Evolutionary conservation across 345 rosid genomes (phyloP).

Genomic region (Geranium rotundifolium): DNA sequence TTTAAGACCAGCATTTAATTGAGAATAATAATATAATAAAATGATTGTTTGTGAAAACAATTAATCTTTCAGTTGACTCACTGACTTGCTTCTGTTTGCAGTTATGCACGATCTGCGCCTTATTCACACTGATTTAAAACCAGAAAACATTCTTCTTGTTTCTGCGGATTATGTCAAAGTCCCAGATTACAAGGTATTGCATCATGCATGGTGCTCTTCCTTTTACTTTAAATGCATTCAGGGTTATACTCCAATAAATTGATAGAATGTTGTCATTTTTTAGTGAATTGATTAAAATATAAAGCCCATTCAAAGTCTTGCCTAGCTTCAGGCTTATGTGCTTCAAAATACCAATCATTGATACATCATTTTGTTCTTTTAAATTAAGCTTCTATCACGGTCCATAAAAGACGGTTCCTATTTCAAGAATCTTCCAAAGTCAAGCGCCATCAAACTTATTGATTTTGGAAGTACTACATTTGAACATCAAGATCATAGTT

Average conservation of each 20-base stretch:
- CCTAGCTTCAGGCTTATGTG: no score
- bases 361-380: no score
- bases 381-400: no score
- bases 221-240: no score
- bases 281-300: no score
- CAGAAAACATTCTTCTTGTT: conserved; percentile 70
- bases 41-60: background rate
- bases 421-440: conserved; percentile 65
- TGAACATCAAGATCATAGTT: conserved; percentile 70
- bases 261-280: no score
- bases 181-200: conserved; percentile 85
- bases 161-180: conserved; percentile 68
- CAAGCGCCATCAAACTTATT: conserved; percentile 83
- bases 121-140: conserved; percentile 84
- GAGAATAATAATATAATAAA: background rate
- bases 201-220: conserved; percentile 52
- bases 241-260: no score
- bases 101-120: conserved; percentile 81
- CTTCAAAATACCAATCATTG: no score
- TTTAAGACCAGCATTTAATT: background rate
- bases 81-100: conserved; percentile 21
- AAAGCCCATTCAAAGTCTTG: no score
- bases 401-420: no score
- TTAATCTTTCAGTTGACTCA: background rate
- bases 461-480: conserved; percentile 81